Conservation (phyloP, 148 eudicot species). For the Dianthus caryophyllus region DNA sequence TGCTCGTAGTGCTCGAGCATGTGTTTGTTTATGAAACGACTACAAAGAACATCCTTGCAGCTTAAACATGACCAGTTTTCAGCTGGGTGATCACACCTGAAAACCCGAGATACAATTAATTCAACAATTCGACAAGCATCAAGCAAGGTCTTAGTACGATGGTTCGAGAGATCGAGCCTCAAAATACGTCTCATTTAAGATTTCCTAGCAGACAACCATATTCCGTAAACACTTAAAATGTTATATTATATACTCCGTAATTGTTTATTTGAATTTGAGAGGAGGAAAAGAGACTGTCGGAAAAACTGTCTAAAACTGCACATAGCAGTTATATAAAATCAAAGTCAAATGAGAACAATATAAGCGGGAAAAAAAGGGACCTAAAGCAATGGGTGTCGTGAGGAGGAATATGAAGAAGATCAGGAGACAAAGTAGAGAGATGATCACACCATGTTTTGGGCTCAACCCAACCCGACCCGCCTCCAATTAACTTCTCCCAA, state of each 20-base stretch:
- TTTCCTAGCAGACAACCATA: too few relatives aligned
- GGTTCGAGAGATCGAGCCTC: too few relatives aligned
- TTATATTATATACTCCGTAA: too few relatives aligned
- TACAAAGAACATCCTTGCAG: constrained; percentile 84
- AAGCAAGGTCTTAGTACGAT: too few relatives aligned
- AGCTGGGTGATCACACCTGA: constrained; percentile 73
- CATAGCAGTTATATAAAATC: too few relatives aligned
- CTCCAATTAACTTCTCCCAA: constrained; percentile 22
- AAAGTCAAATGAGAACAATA: too few relatives aligned
- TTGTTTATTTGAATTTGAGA: too few relatives aligned
- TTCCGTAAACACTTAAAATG: too few relatives aligned
- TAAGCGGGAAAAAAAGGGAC: constrained; percentile 12
- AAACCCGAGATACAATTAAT: constrained; percentile 6
- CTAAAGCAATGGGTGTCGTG: constrained; percentile 37
- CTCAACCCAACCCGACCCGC: constrained; percentile 48
- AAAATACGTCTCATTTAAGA: too few relatives aligned
- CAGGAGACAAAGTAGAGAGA: constrained; percentile 27
- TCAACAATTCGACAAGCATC: too few relatives aligned
- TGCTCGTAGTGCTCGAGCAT: constrained; percentile 79
- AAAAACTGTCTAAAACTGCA: too few relatives aligned
- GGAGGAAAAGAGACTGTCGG: too few relatives aligned
- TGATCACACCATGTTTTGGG: constrained; percentile 43
- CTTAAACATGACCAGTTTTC: constrained; percentile 89
- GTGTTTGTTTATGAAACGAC: constrained; percentile 86
- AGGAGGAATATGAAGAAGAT: constrained; percentile 35